These are phyloP conservation scores for Naumovozyma castellii DNA, from an alignment of 805 yeast species.

Conservation along the genomic window DNA sequence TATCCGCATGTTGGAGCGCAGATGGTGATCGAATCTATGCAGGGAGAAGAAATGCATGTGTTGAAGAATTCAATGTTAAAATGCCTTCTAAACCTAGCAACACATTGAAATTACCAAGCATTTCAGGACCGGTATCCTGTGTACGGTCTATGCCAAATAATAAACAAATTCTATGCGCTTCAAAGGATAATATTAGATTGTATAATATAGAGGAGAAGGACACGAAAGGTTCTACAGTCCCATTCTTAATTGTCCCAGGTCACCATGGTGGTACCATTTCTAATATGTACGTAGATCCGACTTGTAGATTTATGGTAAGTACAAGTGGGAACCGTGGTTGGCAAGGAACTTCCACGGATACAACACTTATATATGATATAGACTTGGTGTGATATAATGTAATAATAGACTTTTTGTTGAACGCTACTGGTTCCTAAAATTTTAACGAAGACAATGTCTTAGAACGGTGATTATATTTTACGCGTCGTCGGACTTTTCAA, in stretches of 20 bases:
- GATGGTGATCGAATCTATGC: slow-evolving; percentile 72
- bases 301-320: slow-evolving; percentile 78
- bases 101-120: slow-evolving; percentile 64
- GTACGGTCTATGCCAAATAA: slow-evolving; percentile 73
- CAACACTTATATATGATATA: slow-evolving; percentile 74
- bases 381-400: slow-evolving; percentile 31
- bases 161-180: slow-evolving; percentile 75
- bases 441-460: too few species aligned
- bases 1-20: slow-evolving; percentile 78
- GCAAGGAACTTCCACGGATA: slow-evolving; percentile 75
- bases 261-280: slow-evolving; percentile 91
- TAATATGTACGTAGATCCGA: slow-evolving; percentile 70
- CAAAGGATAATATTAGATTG: slow-evolving; percentile 78
- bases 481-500: too few species aligned
- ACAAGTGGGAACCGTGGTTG: slow-evolving; percentile 95
- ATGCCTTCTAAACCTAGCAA: slow-evolving; percentile 50
- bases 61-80: slow-evolving; percentile 63
- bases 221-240: slow-evolving; percentile 32
- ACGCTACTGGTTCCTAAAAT: too few species aligned
- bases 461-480: too few species aligned
- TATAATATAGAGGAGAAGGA: slow-evolving; percentile 49
- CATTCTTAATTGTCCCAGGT: slow-evolving; percentile 88
- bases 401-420: neutral
- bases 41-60: slow-evolving; percentile 83
- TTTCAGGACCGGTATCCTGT: slow-evolving; percentile 84